Conservation (phyloP, 2,329 filamentous ascomycete species). For the Tetracladium maxilliforme region DNA sequence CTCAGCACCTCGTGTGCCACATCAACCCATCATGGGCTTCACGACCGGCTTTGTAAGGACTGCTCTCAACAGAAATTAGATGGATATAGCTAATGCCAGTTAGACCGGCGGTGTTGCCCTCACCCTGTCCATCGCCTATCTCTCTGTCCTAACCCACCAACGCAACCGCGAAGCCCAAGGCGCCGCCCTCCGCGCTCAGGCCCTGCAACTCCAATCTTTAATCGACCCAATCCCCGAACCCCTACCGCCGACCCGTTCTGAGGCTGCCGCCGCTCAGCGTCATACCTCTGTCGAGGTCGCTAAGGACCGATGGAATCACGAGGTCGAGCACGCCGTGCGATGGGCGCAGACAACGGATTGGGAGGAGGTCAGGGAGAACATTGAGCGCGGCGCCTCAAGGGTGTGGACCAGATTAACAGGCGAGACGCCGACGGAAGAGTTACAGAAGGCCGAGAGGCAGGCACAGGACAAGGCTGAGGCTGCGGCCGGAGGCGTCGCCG, state of each 20-base stretch:
- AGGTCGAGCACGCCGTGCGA: constrained; percentile 50
- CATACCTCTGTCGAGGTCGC: constrained; percentile 46
- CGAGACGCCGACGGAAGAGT: constrained; percentile 12
- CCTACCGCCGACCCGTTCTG: constrained; percentile 31
- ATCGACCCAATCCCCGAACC: constrained; percentile 28
- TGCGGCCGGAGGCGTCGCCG: constrained; percentile 20
- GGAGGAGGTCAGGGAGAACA: constrained; percentile 41
- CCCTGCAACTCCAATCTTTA: constrained; percentile 35
- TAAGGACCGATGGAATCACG: constrained; percentile 68
- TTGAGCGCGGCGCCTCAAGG: constrained; percentile 32
- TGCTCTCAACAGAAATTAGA: no score
- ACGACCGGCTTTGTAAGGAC: constrained; percentile 55
- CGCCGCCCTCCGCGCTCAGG: constrained; percentile 39
- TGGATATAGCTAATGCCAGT: constrained; percentile 5
- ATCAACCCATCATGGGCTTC: constrained; percentile 48
- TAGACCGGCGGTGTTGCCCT: constrained; percentile 65
- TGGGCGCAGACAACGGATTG: constrained; percentile 55
- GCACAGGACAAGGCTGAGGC: constrained; percentile 18
- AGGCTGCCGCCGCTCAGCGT: constrained; percentile 33
- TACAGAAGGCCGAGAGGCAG: constrained; percentile 12
- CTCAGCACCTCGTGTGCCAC: no score
- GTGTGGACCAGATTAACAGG: constrained; percentile 17
- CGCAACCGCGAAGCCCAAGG: constrained; percentile 48
- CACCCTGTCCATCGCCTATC: constrained; percentile 58
- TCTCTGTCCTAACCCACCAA: constrained; percentile 56